Percentiles rank a stretch among this genome's conserved stretches.
Conservation (phyloP, 305 asterid genomes). For the Ajuga reptans region DNA sequence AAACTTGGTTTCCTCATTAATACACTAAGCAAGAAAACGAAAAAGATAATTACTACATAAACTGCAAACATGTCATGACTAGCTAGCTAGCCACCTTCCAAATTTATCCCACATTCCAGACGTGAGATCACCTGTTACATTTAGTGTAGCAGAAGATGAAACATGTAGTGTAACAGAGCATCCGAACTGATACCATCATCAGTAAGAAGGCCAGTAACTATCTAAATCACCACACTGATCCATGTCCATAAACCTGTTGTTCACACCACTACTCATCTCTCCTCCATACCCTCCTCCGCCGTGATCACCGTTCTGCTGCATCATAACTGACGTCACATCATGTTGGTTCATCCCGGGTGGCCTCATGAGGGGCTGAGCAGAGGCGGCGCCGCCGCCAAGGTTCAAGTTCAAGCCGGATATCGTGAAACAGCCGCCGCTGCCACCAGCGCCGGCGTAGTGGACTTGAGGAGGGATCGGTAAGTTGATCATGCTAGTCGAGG, state of each 20-base stretch:
- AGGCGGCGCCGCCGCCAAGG: conserved; percentile 38
- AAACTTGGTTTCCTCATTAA: conserved; percentile 10
- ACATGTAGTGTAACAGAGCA: too few species aligned
- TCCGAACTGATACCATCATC: conserved; percentile 28
- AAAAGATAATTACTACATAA: neutral
- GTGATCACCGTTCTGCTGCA: conserved; percentile 22
- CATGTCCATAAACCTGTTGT: conserved; percentile 46
- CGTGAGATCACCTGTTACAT: too few species aligned
- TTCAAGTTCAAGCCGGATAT: conserved; percentile 68
- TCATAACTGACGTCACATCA: conserved; percentile 31
- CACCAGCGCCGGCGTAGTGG: conserved; percentile 28
- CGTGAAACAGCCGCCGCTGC: conserved; percentile 41
- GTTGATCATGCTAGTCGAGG: conserved; percentile 33
- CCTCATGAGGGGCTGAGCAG: conserved; percentile 37
- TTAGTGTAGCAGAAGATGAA: too few species aligned
- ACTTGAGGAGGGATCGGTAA: conserved; percentile 44
- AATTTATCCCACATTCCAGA: too few species aligned
- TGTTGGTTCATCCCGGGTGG: conserved; percentile 30
- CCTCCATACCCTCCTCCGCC: conserved; percentile 31
- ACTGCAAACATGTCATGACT: conserved; percentile 10
- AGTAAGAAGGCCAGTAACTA: conserved; percentile 61
- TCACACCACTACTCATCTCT: conserved; percentile 36
- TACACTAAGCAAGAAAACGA: too few species aligned
- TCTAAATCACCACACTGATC: conserved; percentile 68
- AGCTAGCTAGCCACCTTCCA: too few species aligned